Percentiles rank a stretch among this genome's conserved stretches.
phyloP scores from a whole-genome alignment of 257 asterid species.

The Misopates orontium region DNA sequence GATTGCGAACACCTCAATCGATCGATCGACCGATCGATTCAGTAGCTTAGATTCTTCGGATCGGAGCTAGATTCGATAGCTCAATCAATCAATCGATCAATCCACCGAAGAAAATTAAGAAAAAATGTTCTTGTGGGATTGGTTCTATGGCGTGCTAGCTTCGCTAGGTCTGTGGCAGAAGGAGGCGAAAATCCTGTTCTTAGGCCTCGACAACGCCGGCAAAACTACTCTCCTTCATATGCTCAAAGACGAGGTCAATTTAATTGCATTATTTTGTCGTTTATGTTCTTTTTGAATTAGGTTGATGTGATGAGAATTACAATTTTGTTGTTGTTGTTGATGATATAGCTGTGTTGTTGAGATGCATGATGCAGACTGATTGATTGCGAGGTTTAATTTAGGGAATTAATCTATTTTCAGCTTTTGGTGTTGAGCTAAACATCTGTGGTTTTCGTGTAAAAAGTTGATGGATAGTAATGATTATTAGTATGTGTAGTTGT shows the following conservation, averaged over 20 bases:
- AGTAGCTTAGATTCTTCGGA: conserved; percentile 24
- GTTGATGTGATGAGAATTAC: neutral
- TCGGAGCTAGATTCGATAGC: conserved; percentile 21
- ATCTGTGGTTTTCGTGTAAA: no score
- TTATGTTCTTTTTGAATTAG: neutral
- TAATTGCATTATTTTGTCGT: neutral
- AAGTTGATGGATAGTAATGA: no score
- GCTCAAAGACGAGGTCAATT: conserved; percentile 84
- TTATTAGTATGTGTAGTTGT: no score
- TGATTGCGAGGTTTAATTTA: neutral
- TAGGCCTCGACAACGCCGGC: conserved; percentile 96
- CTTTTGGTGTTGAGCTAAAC: no score
- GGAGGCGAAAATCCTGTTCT: conserved; percentile 89
- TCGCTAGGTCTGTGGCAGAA: conserved; percentile 95
- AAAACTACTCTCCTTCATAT: conserved; percentile 93
- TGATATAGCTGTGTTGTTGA: neutral
- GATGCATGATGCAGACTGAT: neutral
- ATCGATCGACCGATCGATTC: conserved; percentile 33
- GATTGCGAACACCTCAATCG: conserved; percentile 6
- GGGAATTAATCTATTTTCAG: no score
- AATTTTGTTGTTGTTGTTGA: neutral
- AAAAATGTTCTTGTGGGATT: conserved; percentile 80
- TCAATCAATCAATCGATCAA: conserved; percentile 16
- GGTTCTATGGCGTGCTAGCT: conserved; percentile 92
- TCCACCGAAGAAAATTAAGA: neutral